Conservation (phyloP, 148 eudicot genomes). For the Agrostemma githago region DNA sequence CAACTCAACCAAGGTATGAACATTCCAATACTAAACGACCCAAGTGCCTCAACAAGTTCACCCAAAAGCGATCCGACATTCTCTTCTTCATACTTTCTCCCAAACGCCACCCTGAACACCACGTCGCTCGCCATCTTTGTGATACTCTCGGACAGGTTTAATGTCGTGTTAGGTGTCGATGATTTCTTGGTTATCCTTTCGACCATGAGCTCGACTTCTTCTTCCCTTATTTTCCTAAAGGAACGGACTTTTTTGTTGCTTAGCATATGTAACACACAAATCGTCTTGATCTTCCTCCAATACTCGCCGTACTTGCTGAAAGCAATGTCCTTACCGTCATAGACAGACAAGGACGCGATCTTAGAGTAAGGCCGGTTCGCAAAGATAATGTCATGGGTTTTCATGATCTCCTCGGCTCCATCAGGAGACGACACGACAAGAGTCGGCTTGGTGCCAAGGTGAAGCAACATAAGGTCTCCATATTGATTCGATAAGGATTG, state of each 20-base stretch:
- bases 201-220: not conserved
- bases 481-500: not conserved
- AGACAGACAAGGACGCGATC: not conserved
- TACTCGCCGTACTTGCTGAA: not conserved
- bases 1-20: constrained; percentile 3
- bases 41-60: not conserved
- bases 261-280: not conserved
- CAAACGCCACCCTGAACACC: too few species aligned
- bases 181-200: not conserved
- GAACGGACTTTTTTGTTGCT: not conserved
- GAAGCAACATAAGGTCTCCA: not conserved
- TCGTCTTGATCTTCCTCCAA: not conserved
- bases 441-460: not conserved
- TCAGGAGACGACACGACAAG: not conserved
- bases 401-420: not conserved
- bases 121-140: too few species aligned
- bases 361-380: not conserved
- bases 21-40: not conserved
- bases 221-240: not conserved
- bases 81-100: too few species aligned
- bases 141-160: too few species aligned
- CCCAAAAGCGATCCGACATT: not conserved
- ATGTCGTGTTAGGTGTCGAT: too few species aligned
- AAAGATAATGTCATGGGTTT: not conserved
- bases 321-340: not conserved